These are phyloP conservation scores for Blastomyces gilchristii DNA, from an alignment of 2,329 filamentous ascomycete genomes.

Conservation along the genomic window DNA sequence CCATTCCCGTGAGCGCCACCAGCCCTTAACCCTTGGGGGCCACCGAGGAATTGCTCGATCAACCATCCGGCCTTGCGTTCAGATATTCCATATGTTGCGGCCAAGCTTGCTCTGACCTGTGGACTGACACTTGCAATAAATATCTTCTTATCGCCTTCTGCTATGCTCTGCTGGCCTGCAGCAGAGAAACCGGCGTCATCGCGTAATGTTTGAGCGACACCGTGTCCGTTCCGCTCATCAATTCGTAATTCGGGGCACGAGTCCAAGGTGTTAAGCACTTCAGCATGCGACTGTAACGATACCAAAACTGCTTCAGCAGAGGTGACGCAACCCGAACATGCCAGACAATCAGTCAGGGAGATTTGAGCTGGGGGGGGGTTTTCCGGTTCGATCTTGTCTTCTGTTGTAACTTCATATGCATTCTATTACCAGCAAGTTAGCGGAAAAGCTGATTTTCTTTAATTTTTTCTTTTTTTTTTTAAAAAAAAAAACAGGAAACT, in stretches of 20 bases:
- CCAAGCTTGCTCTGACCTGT: conserved; percentile 79
- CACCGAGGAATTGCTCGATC: conserved; percentile 69
- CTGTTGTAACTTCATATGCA: conserved; percentile 80
- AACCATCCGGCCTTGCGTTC: conserved; percentile 67
- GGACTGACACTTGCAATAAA: conserved; percentile 91
- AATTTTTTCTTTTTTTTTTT: neutral
- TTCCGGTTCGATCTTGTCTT: conserved; percentile 57
- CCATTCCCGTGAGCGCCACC: conserved; percentile 63
- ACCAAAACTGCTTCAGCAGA: conserved; percentile 96
- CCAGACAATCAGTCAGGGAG: conserved; percentile 91
- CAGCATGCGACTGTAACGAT: conserved; percentile 82
- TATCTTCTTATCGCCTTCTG: conserved; percentile 51
- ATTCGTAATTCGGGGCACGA: conserved; percentile 39
- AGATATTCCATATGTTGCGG: conserved; percentile 67
- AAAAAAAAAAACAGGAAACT: neutral
- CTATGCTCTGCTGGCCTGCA: conserved; percentile 25
- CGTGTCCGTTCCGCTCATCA: conserved; percentile 37
- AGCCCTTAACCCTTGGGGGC: conserved; percentile 55
- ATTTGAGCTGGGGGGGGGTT: conserved; percentile 71
- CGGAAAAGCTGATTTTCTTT: too few relatives aligned
- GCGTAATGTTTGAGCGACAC: conserved; percentile 19
- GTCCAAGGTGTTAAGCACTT: conserved; percentile 77
- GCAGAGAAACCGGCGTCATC: conserved; percentile 33
- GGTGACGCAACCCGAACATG: conserved; percentile 94
- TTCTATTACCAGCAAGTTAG: conserved; percentile 32